Evolutionary conservation across 192 early-diverging fungal species (phyloP).

Genomic region (Backusella liffmaniae): DNA sequence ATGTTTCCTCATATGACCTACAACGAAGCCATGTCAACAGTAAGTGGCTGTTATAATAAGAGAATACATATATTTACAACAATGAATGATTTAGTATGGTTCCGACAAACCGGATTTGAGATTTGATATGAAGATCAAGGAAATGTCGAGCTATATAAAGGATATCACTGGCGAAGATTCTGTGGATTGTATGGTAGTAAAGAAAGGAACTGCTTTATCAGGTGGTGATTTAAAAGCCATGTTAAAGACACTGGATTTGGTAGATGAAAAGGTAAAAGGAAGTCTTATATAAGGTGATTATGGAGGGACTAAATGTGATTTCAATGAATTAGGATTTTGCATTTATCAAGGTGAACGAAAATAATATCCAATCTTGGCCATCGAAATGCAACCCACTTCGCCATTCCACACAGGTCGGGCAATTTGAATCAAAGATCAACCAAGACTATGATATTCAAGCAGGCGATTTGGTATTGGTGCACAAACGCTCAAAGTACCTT

Average conservation of each 20-base stretch:
- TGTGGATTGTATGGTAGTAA: conserved; percentile 55
- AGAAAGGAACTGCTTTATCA: conserved; percentile 35
- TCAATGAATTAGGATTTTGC: conserved; percentile 21
- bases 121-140: conserved; percentile 65
- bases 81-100: conserved; percentile 58
- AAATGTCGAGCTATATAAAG: conserved; percentile 35
- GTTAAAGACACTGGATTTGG: conserved; percentile 10
- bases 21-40: conserved; percentile 71
- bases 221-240: conserved; percentile 34
- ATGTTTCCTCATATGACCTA: conserved; percentile 79
- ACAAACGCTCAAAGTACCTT: conserved; percentile 45
- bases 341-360: conserved; percentile 50
- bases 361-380: conserved; percentile 43
- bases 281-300: background rate
- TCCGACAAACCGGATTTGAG: conserved; percentile 91
- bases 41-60: conserved; percentile 16
- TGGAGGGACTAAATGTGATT: background rate
- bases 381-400: conserved; percentile 29
- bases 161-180: conserved; percentile 27
- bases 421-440: conserved; percentile 15
- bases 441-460: conserved; percentile 39
- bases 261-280: background rate
- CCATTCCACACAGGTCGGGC: conserved; percentile 15
- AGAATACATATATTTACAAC: background rate
- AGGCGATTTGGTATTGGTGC: conserved; percentile 59